Conservation (phyloP, 2,329 filamentous ascomycete genomes). For the Blastomyces emzantsi region DNA sequence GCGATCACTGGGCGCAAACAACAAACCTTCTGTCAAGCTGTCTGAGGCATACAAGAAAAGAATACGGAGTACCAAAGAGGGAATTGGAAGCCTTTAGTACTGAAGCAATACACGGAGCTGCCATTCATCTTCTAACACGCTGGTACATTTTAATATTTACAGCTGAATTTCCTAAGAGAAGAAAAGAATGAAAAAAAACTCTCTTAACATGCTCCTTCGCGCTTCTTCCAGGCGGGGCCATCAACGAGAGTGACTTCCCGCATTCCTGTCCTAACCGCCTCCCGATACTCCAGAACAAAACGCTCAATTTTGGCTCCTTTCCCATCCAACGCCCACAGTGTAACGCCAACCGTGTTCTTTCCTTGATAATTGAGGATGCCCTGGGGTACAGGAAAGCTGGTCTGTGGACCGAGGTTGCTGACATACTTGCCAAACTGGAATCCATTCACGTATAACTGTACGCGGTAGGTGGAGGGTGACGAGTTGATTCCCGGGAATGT, state of each 20-base stretch:
- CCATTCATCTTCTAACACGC: not conserved
- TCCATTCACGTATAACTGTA: conserved; percentile 63
- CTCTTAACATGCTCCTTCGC: conserved; percentile 45
- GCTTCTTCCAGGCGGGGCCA: conserved; percentile 39
- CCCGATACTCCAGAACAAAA: conserved; percentile 43
- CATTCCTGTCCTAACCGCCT: conserved; percentile 45
- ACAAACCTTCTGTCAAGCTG: not conserved
- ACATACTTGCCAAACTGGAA: conserved; percentile 61
- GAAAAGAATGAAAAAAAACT: too few species aligned
- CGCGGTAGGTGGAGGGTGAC: conserved; percentile 51
- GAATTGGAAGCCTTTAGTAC: not conserved
- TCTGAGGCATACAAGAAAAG: too few species aligned
- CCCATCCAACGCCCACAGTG: conserved; percentile 57
- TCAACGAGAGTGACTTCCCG: conserved; percentile 38
- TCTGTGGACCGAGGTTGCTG: conserved; percentile 70
- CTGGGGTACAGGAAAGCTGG: conserved; percentile 61
- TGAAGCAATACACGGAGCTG: not conserved
- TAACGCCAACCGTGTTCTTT: conserved; percentile 59
- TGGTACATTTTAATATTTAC: not conserved
- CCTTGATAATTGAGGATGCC: conserved; percentile 63
- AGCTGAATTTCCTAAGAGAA: not conserved
- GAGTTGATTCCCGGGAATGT: conserved; percentile 46
- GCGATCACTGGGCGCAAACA: too few species aligned
- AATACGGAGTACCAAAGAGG: too few species aligned
- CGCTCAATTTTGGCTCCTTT: conserved; percentile 49